Percentiles rank a stretch among this genome's conserved stretches.
phyloP scores from a whole-genome alignment of 129 eudicot species.

The Escallonia rubra region DNA sequence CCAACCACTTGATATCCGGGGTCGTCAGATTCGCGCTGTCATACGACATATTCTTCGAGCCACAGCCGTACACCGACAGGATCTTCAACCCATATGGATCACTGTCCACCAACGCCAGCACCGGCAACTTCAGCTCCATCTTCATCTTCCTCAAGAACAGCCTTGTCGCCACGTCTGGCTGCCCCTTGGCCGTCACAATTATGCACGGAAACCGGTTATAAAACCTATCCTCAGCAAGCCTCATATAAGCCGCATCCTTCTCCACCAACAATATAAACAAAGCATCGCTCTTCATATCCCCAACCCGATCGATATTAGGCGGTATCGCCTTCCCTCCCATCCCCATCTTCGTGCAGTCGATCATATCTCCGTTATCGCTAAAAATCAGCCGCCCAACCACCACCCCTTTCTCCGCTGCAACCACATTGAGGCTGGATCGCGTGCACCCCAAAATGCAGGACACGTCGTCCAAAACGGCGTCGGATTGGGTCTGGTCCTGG shows the following conservation, averaged over 20 bases:
- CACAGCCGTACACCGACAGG: slow-evolving; percentile 86
- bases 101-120: slow-evolving; percentile 85
- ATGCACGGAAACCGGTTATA: slow-evolving; percentile 89
- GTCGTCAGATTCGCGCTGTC: slow-evolving; percentile 94
- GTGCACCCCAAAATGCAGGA: slow-evolving; percentile 86
- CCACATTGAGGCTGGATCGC: slow-evolving; percentile 75
- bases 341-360: slow-evolving; percentile 97
- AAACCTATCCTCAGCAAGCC: slow-evolving; percentile 85
- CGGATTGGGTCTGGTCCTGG: slow-evolving; percentile 83
- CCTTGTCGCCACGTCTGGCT: slow-evolving; percentile 91
- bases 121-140: slow-evolving; percentile 78
- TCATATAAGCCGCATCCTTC: slow-evolving; percentile 92
- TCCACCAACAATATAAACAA: slow-evolving; percentile 80
- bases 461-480: slow-evolving; percentile 82
- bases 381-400: slow-evolving; percentile 81
- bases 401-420: slow-evolving; percentile 88
- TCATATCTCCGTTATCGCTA: slow-evolving; percentile 89
- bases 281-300: slow-evolving; percentile 94
- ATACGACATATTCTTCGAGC: slow-evolving; percentile 97
- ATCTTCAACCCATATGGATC: slow-evolving; percentile 98
- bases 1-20: slow-evolving; percentile 94
- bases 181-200: slow-evolving; percentile 86
- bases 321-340: slow-evolving; percentile 92
- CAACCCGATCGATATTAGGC: slow-evolving; percentile 89
- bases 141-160: slow-evolving; percentile 92